Base-by-base conservation (phyloP, 306 rosid genomes). In the Rosa chinensis region DNA sequence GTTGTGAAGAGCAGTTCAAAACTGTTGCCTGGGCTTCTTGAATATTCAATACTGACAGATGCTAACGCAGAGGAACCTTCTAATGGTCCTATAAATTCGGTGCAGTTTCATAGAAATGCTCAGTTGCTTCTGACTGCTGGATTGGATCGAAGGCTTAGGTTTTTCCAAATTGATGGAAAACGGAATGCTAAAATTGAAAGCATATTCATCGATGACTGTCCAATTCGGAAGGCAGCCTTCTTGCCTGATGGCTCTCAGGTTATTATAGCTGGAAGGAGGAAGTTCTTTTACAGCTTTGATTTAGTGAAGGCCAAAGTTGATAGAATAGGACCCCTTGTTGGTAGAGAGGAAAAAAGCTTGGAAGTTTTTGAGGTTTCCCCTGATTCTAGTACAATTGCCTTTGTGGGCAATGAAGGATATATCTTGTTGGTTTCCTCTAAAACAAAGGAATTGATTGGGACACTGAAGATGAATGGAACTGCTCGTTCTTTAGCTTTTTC, bases 301-400 rank as follows among this genome's bases (percentile, higher is more conserved):
- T 79, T 95, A 62, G 95, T 91, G 39, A 92, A 92, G 84, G 96
- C 96, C 56, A 85, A 72, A 75, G 88, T 91, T 74, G 97, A 91
- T 53, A 90, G 84, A 78, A 90, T 91, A 16, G 98, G 99, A 45
- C 99, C 99, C 47, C 89, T 95, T 47, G 92, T 95, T 74, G 98
- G 96, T 74, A 88, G 99, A 88, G 96, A 91, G 78, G 99, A 95
- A 85, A 92, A 91, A 83, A 95, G 99, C 89, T 80, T 95, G 87
- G 99, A 92, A 82, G 17, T 18, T 85, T 92, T 95, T 79, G 97
- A 95, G 89, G 92, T 91, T 70, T 91, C 98, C 73, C 89, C 96
- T 28, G 97, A 95, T 84, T 95, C 99, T 75, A 82, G 85, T 75
- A 84, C 82, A n/a, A 81, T 95, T 80, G 99, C 98, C 11, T 95